phyloP scores from a whole-genome alignment of 1,284 basidiomycete genomes.

The Ganoderma lingzhi region DNA sequence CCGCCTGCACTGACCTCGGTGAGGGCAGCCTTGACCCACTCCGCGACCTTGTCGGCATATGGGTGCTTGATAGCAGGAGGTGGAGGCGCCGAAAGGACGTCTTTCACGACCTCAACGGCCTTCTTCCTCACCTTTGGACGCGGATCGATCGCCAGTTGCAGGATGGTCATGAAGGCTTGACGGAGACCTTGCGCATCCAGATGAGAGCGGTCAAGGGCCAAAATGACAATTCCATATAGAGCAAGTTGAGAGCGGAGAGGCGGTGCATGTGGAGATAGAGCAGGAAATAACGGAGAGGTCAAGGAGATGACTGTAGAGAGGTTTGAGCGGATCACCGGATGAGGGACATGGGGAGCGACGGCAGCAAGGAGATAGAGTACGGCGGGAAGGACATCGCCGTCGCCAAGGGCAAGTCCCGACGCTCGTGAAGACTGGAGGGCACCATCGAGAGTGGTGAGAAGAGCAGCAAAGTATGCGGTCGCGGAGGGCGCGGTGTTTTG shows the following conservation, averaged over 20 bases:
- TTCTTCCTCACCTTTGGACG: constrained; percentile 95
- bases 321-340: constrained; percentile 76
- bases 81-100: constrained; percentile 79
- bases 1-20: constrained; percentile 71
- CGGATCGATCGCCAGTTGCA: constrained; percentile 87
- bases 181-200: constrained; percentile 75
- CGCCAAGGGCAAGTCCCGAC: constrained; percentile 62
- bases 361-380: constrained; percentile 91
- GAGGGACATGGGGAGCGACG: constrained; percentile 77
- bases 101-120: constrained; percentile 87
- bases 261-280: constrained; percentile 69
- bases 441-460: constrained; percentile 83
- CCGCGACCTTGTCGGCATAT: constrained; percentile 81
- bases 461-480: constrained; percentile 90
- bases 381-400: constrained; percentile 87
- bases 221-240: constrained; percentile 75
- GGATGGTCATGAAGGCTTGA: constrained; percentile 79
- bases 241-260: constrained; percentile 78
- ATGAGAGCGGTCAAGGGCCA: constrained; percentile 74
- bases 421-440: constrained; percentile 66
- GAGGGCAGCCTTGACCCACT: constrained; percentile 81
- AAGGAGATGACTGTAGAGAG: constrained; percentile 71
- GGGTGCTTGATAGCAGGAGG: constrained; percentile 84
- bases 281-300: constrained; percentile 81
- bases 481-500: constrained; percentile 75